Base-by-base conservation (phyloP, 139 green algal species). In the Volvox reticuliferus region DNA sequence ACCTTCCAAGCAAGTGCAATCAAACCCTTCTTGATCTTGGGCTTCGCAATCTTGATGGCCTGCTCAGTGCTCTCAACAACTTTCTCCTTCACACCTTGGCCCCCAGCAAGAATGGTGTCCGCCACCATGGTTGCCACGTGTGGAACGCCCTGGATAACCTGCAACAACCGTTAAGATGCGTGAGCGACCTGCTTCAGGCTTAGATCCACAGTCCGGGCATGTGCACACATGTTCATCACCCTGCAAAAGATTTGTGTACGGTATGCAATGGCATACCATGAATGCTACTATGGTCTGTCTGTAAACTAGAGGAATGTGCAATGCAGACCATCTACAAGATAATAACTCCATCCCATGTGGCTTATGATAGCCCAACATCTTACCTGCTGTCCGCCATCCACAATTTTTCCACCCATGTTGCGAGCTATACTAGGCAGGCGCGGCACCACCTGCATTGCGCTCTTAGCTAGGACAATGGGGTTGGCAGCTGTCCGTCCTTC, bases 1-100 rank as follows among this genome's bases (percentile, higher is more conserved):
- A 90, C 86, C 86, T 76, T 62, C 86, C 86, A 90, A 22, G 86
- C 86, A 12, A 90, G 32, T 5, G 44, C 30, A 32, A 30, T 86
- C 0, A 91, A 28, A 62, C 61, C 32, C 71, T 69, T 24, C 35
- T 79, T 67, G 76, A 90, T 84, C 86, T 90, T 90, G 30, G 86
- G 86, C 86, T 90, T 90, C 13, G 86, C 86, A 21, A 30, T 61
- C 6, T 33, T 32, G n/a, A 90, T 76, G 3, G 79, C 86, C 50
- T 28, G 30, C 50, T 76, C 86, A 2, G 86, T 76, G 73, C 86
- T 77, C 73, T 75, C 86, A 14, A 90, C 73, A 44, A 90, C 50
- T 17, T 77, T 90, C 17, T 90, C 86, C 73, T 83, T 90, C 14
- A 90, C 86, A 22, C 65, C 55, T 76, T 90, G 71, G 1, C 86